Evolutionary conservation across 2,329 filamentous ascomycete species (phyloP), one percentile per base, ranked within the genome.

Genomic region (Penicillium sp.): DNA sequence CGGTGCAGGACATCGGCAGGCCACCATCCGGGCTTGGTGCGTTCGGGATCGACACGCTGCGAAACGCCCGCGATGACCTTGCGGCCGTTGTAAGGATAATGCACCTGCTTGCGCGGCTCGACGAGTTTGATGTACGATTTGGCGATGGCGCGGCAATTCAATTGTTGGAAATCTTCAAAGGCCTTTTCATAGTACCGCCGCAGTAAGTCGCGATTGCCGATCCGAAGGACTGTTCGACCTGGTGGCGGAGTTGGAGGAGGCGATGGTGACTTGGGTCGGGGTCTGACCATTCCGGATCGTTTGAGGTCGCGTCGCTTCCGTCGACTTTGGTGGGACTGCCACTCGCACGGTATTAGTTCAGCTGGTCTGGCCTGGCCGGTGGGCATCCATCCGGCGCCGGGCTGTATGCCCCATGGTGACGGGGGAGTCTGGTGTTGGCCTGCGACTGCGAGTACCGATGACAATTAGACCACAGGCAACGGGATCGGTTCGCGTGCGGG

Each of bases 81-180:
- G 10, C 57, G 56, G 25, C 62, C 71, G 49, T 74, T 74, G 50
- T 74, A 74, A 2, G 71, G 72, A 48, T 70, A 67, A 33, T 65
- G 68, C 2, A 68, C 68, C 53, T 74, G 71, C 53, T 74, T 75
- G 21, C 66, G 63, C 3, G 70, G 71, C 33, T 73, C 68, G 17
- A 72, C 70, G 4, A 64, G 58, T 44, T 69, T 73, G 42, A 74
- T 71, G 44, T 70, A 73, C 4, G 63, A 64, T 45, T 73, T 73
- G 15, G 65, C 63, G 15, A 74, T 62, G 13, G 65, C 54, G 4
- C 69, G 69, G 36, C 70, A 73, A 36, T 68, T 69, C 27, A 70
- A 57, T 43, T 74, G 71, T 43, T 72, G 69, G 42, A 74, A 64
- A 19, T 64, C 57, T 37, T 64, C 62, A 29, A 73, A 65, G 7